phyloP scores from a whole-genome alignment of 202 grass and related monocot species.

The Schoenoplectus tabernaemontani region DNA sequence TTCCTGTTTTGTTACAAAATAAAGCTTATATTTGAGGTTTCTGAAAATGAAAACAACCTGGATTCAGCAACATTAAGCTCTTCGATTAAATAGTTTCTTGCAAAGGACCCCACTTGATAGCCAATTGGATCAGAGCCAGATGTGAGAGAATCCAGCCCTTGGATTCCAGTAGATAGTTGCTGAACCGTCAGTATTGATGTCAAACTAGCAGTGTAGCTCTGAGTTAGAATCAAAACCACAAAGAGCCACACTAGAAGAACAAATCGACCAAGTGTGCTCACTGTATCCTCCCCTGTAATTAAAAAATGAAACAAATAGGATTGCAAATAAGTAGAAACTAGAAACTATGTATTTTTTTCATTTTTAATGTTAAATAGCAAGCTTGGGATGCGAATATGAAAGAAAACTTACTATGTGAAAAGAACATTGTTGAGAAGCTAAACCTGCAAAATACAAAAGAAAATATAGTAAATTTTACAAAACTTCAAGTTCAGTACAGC shows the following conservation, averaged over 20 bases:
- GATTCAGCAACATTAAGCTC: constrained; percentile 57
- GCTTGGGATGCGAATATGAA: constrained; percentile 9
- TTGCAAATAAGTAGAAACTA: background rate
- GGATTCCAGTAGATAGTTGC: constrained; percentile 60
- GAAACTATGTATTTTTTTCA: background rate
- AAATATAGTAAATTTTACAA: constrained; percentile 1
- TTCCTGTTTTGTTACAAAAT: background rate
- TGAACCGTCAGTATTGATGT: constrained; percentile 97
- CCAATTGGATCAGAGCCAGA: constrained; percentile 56
- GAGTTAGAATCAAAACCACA: constrained; percentile 84
- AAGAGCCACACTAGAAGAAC: constrained; percentile 89
- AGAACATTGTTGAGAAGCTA: constrained; percentile 98
- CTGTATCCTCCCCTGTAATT: constrained; percentile 84
- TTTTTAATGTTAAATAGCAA: background rate
- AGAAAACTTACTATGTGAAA: constrained; percentile 81
- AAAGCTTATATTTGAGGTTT: background rate
- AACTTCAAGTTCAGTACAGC: background rate
- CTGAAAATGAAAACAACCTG: constrained; percentile 12
- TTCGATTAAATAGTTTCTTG: constrained; percentile 64
- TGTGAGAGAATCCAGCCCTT: constrained; percentile 75
- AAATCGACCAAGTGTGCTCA: constrained; percentile 69
- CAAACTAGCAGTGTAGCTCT: constrained; percentile 93
- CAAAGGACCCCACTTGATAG: constrained; percentile 81
- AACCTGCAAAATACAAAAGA: constrained; percentile 59
- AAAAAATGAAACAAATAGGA: constrained; percentile 16